A percentile compares a stretch with the other conserved stretches of the same genome.
phyloP scores from a whole-genome alignment of 768 basidiomycete genomes.

The Mycena epipterygia region DNA sequence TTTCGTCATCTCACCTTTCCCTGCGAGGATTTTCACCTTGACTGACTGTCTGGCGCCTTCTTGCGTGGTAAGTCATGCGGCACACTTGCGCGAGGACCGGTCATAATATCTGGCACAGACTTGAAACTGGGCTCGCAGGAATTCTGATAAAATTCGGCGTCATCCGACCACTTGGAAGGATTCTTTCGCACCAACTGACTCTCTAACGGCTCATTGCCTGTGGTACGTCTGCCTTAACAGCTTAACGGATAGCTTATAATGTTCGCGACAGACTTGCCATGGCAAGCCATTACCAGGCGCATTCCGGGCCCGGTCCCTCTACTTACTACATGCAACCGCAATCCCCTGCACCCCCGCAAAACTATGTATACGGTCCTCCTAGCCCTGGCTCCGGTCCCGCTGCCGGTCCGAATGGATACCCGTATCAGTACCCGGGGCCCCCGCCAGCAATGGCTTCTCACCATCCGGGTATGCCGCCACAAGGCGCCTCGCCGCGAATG shows the following conservation, averaged over 20 bases:
- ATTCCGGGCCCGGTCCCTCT: slow-evolving; percentile 12
- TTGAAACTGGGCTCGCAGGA: no score
- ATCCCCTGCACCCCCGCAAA: slow-evolving; percentile 5
- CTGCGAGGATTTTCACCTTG: no score
- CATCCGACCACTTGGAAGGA: no score
- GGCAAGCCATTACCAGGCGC: slow-evolving; percentile 23
- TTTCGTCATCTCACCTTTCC: no score
- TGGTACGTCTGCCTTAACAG: not conserved
- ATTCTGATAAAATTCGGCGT: no score
- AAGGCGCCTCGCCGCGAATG: slow-evolving; percentile 12
- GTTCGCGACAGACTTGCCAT: slow-evolving; percentile 6
- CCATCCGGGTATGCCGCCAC: slow-evolving; percentile 14
- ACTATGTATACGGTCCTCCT: slow-evolving; percentile 12
- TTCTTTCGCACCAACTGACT: no score
- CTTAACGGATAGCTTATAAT: not conserved
- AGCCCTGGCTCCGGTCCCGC: not conserved
- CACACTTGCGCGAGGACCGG: no score
- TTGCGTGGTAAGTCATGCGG: no score
- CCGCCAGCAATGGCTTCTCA: slow-evolving; percentile 7
- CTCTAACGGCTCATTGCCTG: no score
- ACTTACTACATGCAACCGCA: slow-evolving; percentile 25
- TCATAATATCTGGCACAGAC: no score
- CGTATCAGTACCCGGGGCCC: slow-evolving; percentile 21
- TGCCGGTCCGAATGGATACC: slow-evolving; percentile 29
- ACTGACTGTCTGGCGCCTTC: no score